Base-by-base conservation (phyloP, 805 yeast species). In the Yarrowia deformans region DNA sequence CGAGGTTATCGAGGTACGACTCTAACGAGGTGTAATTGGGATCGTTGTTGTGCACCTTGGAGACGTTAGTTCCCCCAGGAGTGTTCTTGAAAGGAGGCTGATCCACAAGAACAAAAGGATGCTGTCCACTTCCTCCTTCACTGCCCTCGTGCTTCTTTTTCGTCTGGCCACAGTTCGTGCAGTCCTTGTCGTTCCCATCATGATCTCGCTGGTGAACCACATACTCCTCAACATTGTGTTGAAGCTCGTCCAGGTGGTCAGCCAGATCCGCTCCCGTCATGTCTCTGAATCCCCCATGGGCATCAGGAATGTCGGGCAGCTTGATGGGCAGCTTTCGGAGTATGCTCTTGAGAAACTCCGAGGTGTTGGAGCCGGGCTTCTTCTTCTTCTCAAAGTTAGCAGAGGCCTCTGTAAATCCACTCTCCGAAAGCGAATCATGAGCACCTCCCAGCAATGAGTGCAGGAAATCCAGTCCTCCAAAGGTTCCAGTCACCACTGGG, bases 401-500 rank as follows among this genome's bases (percentile, higher is more conserved):
- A 12, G 72, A 56, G 5, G 72, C 49, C 16, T 73, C 74, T n/a
- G 61, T 69, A 29, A 73, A 63, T 42, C 73, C 74, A 48, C 71
- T 72, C 45, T 72, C 73, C 10, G 74, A 71, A 39, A 72, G 60
- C 34, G 71, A 71, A 40, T 72, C 74, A 39, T 72, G 73, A 10
- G 74, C 74, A 10, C 71, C 74, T 34, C 74, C 74, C 16, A 73
- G 67, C 34, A 73, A 19, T 1, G 75, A 73, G 58, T 72, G 75
- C 43, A 73, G 23, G 67, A 73, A 73, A 46, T 73, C 75, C 50
- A 72, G 60, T 14, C 74, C 74, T 16, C 75, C 75, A 69, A 73
- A 73, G 1, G 75, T 72, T n/a, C 75, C 75, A 8, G 75, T 73
- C n/a, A 74, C 74, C 23, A 73, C 52, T 23, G 75, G 75, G 50